phyloP scores from a whole-genome alignment of 495 filamentous ascomycete genomes.

The Talaromyces stipitatus region DNA sequence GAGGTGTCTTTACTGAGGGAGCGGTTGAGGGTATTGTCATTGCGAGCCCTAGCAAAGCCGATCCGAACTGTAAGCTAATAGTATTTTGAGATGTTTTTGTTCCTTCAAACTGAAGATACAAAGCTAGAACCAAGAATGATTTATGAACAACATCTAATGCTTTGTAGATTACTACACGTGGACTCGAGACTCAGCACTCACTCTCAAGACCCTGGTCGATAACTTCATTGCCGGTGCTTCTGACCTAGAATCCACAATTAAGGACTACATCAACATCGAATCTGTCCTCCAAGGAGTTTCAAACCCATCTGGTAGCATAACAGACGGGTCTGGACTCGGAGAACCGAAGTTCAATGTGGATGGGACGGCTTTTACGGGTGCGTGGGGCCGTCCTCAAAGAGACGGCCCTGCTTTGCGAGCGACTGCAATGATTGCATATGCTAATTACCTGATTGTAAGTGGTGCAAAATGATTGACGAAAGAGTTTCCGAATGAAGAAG shows the following conservation, averaged over 20 bases:
- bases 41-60: constrained; percentile 45
- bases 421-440: constrained; percentile 28
- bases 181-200: constrained; percentile 53
- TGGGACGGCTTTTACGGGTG: constrained; percentile 42
- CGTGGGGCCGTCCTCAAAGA: constrained; percentile 57
- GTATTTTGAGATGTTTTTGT: neutral
- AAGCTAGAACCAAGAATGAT: neutral
- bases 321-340: constrained; percentile 45
- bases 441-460: constrained; percentile 22
- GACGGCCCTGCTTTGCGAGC: constrained; percentile 48
- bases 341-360: constrained; percentile 56
- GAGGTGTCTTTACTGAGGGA: constrained; percentile 35
- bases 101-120: no score
- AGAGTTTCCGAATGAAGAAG: no score
- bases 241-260: constrained; percentile 31
- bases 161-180: constrained; percentile 50
- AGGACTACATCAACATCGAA: constrained; percentile 48
- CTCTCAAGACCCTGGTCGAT: constrained; percentile 47
- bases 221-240: constrained; percentile 34
- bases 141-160: neutral
- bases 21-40: constrained; percentile 45
- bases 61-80: constrained; percentile 48
- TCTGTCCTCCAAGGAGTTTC: constrained; percentile 42
- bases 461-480: neutral
- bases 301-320: constrained; percentile 48